Base-by-base conservation (phyloP, 1,284 basidiomycete species). In the Ganoderma leucocontextum region DNA sequence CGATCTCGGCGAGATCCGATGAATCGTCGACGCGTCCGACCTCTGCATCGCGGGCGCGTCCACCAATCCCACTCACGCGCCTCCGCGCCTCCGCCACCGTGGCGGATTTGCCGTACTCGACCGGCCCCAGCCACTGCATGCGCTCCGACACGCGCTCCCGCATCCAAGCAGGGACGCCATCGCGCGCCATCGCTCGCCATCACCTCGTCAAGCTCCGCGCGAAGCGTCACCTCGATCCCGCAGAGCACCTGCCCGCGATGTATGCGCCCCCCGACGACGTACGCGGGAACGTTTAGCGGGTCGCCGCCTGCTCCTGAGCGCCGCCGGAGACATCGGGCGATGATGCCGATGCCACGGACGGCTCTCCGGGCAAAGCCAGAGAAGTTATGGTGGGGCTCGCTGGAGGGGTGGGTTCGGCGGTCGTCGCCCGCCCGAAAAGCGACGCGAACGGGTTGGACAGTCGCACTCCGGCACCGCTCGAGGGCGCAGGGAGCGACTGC, bases 361-460 rank as follows among this genome's bases (percentile, higher is more conserved):
- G 64, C 63, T 73, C 77, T 66, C 75, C 65, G 41, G 74, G 76
- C 47, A 77, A 69, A 44, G 75, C 72, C 25, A 74, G 60, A 22
- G 72, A 69, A 12, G 69, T 69, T 0, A 74, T 73, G 13, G 73
- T 77, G 22, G 74, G 81, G 44, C 65, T 79, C 60, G 76, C 76
- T 60, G 79, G 79, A 2, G 84, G 80, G 8, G 79, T 80, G 2
- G 83, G 75, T 1, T 80, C 74, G 49, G 68, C 73, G 2, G 78
- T 65, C 1, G 82, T 75, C 52, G 81, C 74, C 55, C 82, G 81
- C 3, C 87, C 89, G 74, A 91, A 93, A 39, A 91, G 84, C 22
- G 89, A 90, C 0, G 88, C 89, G 68, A 93, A 92, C 0, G 90
- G 87, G 69, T 89, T 89, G 35, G 85, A 78, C 2, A 92, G 82